phyloP scores from a whole-genome alignment of 2,329 filamentous ascomycete genomes.

The Thielaviopsis punctulata region DNA sequence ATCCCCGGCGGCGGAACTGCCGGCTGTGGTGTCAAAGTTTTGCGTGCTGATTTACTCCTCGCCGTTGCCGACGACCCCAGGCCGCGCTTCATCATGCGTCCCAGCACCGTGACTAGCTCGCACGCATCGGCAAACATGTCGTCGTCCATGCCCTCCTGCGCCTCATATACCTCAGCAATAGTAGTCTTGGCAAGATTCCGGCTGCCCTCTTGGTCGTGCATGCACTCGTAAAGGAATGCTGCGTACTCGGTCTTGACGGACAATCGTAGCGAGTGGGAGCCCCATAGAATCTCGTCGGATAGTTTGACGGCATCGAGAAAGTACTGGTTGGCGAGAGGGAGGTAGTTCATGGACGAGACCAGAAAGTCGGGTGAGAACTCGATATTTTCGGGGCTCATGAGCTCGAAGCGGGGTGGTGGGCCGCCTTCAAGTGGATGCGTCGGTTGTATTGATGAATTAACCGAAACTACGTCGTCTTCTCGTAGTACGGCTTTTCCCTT shows the following conservation, averaged over 20 bases:
- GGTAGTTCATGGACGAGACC: constrained; percentile 61
- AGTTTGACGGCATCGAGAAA: constrained; percentile 64
- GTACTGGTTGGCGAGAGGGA: constrained; percentile 62
- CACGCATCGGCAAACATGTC: constrained; percentile 89
- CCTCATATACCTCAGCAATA: constrained; percentile 80
- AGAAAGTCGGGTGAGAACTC: constrained; percentile 40
- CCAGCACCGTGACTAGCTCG: constrained; percentile 69
- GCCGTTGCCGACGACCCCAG: constrained; percentile 24
- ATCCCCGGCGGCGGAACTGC: constrained; percentile 21
- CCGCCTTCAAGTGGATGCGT: constrained; percentile 38
- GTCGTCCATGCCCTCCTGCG: constrained; percentile 82
- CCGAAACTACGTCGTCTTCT: constrained; percentile 26
- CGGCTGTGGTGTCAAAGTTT: constrained; percentile 13
- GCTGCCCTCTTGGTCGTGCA: constrained; percentile 63
- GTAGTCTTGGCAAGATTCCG: constrained; percentile 63
- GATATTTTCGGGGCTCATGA: constrained; percentile 17
- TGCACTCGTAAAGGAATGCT: constrained; percentile 85
- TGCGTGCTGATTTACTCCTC: constrained; percentile 19
- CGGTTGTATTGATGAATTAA: constrained; percentile 29
- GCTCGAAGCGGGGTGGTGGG: constrained; percentile 36
- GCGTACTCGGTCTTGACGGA: constrained; percentile 85
- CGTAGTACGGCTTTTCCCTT: constrained; percentile 26
- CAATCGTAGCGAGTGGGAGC: constrained; percentile 75
- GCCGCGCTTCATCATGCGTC: constrained; percentile 74
- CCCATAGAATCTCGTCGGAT: constrained; percentile 61